phyloP scores from a whole-genome alignment of 2,329 filamentous ascomycete species.

The Cercospora sp. region DNA sequence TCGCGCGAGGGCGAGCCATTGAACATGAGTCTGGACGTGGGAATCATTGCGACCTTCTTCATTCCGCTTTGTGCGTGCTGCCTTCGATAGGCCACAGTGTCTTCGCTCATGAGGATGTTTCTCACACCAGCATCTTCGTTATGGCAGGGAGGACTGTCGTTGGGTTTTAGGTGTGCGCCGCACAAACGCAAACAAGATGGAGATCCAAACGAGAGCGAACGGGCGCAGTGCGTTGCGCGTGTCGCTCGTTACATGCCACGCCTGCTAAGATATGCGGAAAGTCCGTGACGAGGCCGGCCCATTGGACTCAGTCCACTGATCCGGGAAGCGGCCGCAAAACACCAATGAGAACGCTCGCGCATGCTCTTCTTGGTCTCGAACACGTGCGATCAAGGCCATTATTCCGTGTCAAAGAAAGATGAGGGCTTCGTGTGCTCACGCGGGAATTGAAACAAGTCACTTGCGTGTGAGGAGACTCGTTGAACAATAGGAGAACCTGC shows the following conservation, averaged over 20 bases:
- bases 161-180: not conserved
- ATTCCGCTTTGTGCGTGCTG: not conserved
- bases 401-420: not conserved
- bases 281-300: not conserved
- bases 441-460: not conserved
- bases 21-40: not conserved
- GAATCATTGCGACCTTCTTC: not conserved
- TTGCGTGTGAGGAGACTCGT: not conserved
- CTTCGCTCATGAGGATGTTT: not conserved
- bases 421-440: not conserved
- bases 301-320: not conserved
- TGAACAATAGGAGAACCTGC: not conserved
- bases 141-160: not conserved
- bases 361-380: not conserved
- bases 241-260: not conserved
- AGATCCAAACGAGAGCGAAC: not conserved
- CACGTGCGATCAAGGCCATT: not conserved
- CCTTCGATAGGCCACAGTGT: not conserved
- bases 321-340: not conserved
- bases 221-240: not conserved
- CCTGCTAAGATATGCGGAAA: not conserved
- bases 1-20: not conserved
- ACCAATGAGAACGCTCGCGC: not conserved
- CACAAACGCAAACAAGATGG: not conserved
- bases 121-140: not conserved